Conservation (phyloP, 148 eudicot species). For the Chenopodium formosanum region DNA sequence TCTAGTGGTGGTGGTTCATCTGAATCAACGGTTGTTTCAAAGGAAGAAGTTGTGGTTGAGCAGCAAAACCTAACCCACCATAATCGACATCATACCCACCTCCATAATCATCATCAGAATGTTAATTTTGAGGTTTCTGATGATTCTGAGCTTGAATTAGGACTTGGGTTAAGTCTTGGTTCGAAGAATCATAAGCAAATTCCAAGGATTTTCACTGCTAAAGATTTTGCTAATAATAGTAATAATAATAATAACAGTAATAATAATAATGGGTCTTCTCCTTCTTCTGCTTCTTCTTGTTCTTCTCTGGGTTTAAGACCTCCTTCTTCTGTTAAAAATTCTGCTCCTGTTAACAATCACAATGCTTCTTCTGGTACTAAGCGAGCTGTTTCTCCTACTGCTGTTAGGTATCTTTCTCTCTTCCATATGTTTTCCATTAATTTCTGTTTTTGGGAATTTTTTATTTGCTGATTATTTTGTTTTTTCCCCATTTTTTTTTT, state of each 20-base stretch:
- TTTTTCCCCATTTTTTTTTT: not conserved
- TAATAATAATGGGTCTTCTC: slow-evolving; percentile 36
- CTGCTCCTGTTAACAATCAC: slow-evolving; percentile 2
- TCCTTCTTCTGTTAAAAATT: not conserved
- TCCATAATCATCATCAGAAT: slow-evolving; percentile 2
- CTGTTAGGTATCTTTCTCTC: slow-evolving; percentile 32
- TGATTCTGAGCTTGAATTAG: slow-evolving; percentile 64
- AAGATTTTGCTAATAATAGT: slow-evolving; percentile 31
- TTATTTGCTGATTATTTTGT: not conserved
- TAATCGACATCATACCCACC: not conserved
- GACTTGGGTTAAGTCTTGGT: slow-evolving; percentile 66
- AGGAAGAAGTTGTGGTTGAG: slow-evolving; percentile 35
- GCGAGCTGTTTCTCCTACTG: slow-evolving; percentile 71
- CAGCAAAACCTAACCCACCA: slow-evolving; percentile 14
- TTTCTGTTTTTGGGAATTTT: not conserved
- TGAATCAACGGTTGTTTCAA: slow-evolving; percentile 43
- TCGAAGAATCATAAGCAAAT: slow-evolving; percentile 23
- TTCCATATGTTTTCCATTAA: not conserved
- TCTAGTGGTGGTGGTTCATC: slow-evolving; percentile 45
- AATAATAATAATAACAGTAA: no score
- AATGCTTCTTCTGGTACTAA: slow-evolving; percentile 53
- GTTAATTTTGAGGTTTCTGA: slow-evolving; percentile 53
- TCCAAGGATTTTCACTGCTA: slow-evolving; percentile 57
- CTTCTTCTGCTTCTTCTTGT: slow-evolving; percentile 49
- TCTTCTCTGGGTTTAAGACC: slow-evolving; percentile 39